Percentiles rank a stretch among this genome's conserved stretches.
Conservation (phyloP, 2,329 filamentous ascomycete species). For the Rutstroemia sp. region DNA sequence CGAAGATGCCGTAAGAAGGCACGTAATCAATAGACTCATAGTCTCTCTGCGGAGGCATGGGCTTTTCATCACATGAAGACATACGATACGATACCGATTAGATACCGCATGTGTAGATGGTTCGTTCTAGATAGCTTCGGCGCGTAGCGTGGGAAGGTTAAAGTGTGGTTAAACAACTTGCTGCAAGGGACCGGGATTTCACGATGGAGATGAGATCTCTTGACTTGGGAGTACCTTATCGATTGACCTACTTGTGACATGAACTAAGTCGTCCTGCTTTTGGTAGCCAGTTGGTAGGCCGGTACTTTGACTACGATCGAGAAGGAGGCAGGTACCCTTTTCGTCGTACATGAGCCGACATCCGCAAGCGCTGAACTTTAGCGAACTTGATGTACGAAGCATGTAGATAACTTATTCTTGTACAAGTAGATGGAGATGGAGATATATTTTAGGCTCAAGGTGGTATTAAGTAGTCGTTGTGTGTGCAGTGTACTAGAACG, state of each 20-base stretch:
- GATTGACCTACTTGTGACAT: too few relatives aligned
- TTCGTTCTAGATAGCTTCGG: not conserved
- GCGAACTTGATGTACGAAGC: not conserved
- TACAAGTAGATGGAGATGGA: not conserved
- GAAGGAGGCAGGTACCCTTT: not conserved
- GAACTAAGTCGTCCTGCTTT: too few relatives aligned
- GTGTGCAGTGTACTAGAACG: not conserved
- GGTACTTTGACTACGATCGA: not conserved
- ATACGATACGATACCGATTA: not conserved
- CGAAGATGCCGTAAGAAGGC: not conserved
- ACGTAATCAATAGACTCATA: not conserved
- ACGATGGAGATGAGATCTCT: conserved; percentile 1
- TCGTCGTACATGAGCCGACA: not conserved
- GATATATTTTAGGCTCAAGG: too few relatives aligned
- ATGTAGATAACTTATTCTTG: not conserved
- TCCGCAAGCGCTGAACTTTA: not conserved
- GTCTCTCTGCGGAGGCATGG: not conserved
- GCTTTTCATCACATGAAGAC: not conserved
- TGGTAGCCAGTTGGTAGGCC: too few relatives aligned
- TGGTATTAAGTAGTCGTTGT: too few relatives aligned
- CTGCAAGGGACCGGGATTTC: not conserved
- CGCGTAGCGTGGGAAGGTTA: conserved; percentile 1
- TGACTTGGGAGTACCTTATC: not conserved
- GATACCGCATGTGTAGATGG: not conserved
- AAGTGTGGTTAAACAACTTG: not conserved